Conservation (phyloP, 805 yeast species). For the Zygotorulaspora chibaensis region DNA sequence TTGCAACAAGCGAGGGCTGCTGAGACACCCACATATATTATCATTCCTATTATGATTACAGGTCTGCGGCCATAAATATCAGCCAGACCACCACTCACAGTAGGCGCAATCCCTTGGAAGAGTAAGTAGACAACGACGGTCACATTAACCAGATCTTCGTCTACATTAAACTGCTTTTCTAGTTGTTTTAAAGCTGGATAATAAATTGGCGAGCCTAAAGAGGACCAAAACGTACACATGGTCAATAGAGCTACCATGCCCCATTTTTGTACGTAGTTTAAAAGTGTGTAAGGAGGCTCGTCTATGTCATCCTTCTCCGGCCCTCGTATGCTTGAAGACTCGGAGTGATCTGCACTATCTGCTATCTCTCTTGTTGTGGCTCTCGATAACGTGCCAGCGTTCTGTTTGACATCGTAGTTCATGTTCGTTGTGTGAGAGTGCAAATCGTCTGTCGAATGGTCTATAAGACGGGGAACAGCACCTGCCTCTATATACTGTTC, state of each 20-base stretch:
- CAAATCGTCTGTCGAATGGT: not conserved
- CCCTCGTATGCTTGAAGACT: conserved; percentile 3
- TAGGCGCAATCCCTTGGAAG: conserved; percentile 72
- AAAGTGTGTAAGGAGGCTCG: conserved; percentile 23
- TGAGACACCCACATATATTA: conserved; percentile 54
- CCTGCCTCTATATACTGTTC: not conserved
- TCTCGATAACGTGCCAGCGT: conserved; percentile 17
- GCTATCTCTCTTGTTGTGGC: conserved; percentile 23
- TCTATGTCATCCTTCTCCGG: conserved; percentile 3
- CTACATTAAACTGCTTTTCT: conserved; percentile 48
- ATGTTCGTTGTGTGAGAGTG: not conserved
- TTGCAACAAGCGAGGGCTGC: conserved; percentile 60
- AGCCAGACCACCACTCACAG: conserved; percentile 60
- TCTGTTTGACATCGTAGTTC: not conserved
- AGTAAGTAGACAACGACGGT: conserved; percentile 72
- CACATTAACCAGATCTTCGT: conserved; percentile 55
- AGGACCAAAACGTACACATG: conserved; percentile 54
- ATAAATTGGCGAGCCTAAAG: conserved; percentile 72
- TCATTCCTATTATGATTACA: conserved; percentile 50
- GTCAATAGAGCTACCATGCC: conserved; percentile 30
- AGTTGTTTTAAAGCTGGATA: conserved; percentile 71
- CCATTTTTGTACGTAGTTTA: conserved; percentile 30
- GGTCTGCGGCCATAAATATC: conserved; percentile 74
- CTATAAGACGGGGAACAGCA: not conserved
- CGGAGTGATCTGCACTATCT: conserved; percentile 4